These are phyloP conservation scores for Penicillium palitans DNA, from an alignment of 2,329 filamentous ascomycete genomes.

Conservation along the genomic window DNA sequence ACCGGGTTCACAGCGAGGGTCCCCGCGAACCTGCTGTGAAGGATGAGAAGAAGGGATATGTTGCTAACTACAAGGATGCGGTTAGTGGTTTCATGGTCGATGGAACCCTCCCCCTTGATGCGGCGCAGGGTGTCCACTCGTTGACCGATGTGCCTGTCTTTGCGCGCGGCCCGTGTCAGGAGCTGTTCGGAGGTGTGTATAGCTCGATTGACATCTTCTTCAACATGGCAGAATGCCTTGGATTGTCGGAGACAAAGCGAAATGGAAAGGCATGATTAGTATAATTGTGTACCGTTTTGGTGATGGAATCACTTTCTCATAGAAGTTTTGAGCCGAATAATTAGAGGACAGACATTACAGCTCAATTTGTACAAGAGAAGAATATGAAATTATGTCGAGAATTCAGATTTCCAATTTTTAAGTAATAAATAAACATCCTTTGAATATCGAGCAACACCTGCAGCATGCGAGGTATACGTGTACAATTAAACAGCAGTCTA, in stretches of 20 bases:
- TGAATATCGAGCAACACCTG: background rate
- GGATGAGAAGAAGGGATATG: slow-evolving; percentile 59
- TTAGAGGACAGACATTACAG: background rate
- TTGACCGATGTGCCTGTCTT: slow-evolving; percentile 78
- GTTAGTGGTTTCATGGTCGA: slow-evolving; percentile 70
- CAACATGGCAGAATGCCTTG: slow-evolving; percentile 43
- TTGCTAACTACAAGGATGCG: slow-evolving; percentile 67
- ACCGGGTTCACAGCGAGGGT: slow-evolving; percentile 66
- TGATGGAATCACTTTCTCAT: background rate
- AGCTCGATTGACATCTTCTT: slow-evolving; percentile 46
- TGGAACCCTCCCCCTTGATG: slow-evolving; percentile 66
- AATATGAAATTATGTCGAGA: background rate
- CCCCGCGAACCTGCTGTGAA: slow-evolving; percentile 62
- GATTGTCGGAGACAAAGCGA: slow-evolving; percentile 31
- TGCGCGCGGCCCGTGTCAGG: slow-evolving; percentile 75
- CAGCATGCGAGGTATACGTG: background rate
- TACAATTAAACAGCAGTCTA: slow-evolving; percentile 9
- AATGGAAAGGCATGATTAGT: background rate
- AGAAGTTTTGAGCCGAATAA: background rate
- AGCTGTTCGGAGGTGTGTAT: slow-evolving; percentile 61
- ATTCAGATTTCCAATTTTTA: background rate
- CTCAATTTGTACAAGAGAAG: background rate
- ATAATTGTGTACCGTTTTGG: background rate
- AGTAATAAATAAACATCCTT: background rate
- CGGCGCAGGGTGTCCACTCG: slow-evolving; percentile 71